A percentile compares a stretch with the other conserved stretches of the same genome.
These are phyloP conservation scores for Samsoniella hepiali DNA, from an alignment of 2,329 filamentous ascomycete species.

Conservation along the genomic window DNA sequence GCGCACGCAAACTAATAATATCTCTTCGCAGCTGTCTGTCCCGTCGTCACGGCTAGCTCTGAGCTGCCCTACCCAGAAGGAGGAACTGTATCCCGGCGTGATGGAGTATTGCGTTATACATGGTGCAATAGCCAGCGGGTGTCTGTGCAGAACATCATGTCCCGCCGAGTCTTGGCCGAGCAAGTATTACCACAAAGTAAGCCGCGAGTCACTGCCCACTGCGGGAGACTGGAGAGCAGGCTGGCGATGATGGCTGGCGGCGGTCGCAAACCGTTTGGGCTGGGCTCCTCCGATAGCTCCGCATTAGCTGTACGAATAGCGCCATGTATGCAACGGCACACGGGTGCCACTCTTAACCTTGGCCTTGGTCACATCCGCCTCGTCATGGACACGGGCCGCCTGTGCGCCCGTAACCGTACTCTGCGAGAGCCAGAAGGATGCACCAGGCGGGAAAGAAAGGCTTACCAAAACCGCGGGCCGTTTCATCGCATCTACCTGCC, in stretches of 20 bases:
- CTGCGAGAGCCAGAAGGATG: neutral
- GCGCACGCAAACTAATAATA: neutral
- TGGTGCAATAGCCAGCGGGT: neutral
- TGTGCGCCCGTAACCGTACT: neutral
- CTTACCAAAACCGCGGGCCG: neutral
- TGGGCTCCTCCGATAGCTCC: constrained; percentile 14
- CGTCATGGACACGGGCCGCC: neutral
- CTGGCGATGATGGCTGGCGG: neutral
- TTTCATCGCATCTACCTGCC: neutral
- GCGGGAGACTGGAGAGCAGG: neutral
- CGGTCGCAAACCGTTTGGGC: constrained; percentile 8
- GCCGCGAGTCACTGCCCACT: neutral
- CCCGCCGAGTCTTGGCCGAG: neutral
- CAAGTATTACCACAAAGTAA: neutral
- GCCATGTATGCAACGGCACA: constrained; percentile 5
- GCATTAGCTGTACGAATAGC: constrained; percentile 1
- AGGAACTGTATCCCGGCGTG: neutral
- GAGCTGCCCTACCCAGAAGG: neutral
- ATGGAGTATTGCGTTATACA: constrained; percentile 7
- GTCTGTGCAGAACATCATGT: neutral
- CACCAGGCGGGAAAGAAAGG: neutral
- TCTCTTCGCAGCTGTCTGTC: too few species aligned
- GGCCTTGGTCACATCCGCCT: constrained; percentile 1
- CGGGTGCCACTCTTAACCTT: neutral
- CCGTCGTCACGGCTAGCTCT: too few species aligned